Evolutionary conservation across 169 alveolate genomes (phyloP).

Genomic region (Eimeria acervulina): DNA sequence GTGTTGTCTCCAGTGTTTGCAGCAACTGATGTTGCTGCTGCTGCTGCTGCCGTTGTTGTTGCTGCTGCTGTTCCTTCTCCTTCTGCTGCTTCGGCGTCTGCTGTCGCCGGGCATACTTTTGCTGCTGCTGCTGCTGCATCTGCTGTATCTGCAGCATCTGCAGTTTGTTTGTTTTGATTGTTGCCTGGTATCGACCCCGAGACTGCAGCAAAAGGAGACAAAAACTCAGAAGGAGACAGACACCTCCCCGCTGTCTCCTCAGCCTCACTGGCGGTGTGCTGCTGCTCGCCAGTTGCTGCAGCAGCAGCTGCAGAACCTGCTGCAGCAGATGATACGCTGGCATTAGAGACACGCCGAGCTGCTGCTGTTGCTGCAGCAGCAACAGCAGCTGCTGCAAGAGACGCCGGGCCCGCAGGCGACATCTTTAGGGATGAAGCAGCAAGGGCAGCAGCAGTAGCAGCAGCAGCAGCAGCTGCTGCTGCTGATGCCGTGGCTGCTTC

Average conservation of each 20-base stretch:
- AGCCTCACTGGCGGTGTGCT: too few relatives aligned
- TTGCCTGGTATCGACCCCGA: not conserved
- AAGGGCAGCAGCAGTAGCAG: not conserved
- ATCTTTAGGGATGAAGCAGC: not conserved
- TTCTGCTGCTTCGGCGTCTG: not conserved
- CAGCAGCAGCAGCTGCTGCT: not conserved
- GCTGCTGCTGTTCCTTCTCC: not conserved
- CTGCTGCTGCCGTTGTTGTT: not conserved
- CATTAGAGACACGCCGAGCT: not conserved
- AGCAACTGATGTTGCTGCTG: not conserved
- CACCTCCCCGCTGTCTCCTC: not conserved
- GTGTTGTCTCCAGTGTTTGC: not conserved
- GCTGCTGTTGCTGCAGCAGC: slow-evolving; percentile 37
- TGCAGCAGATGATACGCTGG: too few relatives aligned
- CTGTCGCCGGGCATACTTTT: not conserved
- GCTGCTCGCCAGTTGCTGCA: too few relatives aligned
- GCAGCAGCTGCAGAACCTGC: too few relatives aligned
- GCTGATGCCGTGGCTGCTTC: slow-evolving; percentile 12
- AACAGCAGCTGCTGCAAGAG: slow-evolving; percentile 28
- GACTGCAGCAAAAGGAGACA: too few relatives aligned
- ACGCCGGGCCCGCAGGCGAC: not conserved
- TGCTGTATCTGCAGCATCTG: not conserved
- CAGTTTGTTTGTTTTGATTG: not conserved
- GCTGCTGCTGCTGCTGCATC: not conserved
- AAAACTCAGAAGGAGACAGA: not conserved